phyloP scores from a whole-genome alignment of 2,329 filamentous ascomycete species.

The Periconia sp. region DNA sequence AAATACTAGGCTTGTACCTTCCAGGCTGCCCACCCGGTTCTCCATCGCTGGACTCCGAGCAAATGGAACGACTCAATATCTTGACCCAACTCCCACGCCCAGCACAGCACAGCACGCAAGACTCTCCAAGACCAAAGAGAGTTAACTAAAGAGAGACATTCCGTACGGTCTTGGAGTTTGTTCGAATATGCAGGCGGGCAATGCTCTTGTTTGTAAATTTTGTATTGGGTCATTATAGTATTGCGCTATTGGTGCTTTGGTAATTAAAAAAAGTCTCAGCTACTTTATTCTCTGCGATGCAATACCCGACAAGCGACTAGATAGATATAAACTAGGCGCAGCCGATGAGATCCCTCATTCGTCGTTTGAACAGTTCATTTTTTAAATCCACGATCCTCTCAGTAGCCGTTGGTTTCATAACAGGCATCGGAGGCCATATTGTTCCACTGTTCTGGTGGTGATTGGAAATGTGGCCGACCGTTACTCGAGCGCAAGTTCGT shows the following conservation, averaged over 20 bases:
- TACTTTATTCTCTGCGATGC: too few relatives aligned
- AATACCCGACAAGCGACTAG: too few relatives aligned
- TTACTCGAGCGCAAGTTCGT: conserved; percentile 36
- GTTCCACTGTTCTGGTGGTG: too few relatives aligned
- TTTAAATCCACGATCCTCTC: too few relatives aligned
- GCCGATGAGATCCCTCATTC: too few relatives aligned
- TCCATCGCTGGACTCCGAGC: background rate
- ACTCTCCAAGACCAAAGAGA: background rate
- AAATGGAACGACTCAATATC: background rate
- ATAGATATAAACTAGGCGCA: too few relatives aligned
- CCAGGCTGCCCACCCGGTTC: background rate
- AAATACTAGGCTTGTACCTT: background rate
- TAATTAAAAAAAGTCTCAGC: too few relatives aligned
- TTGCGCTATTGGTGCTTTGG: too few relatives aligned
- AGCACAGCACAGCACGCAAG: background rate
- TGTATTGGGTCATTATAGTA: too few relatives aligned
- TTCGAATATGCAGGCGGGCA: background rate
- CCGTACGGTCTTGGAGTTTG: background rate
- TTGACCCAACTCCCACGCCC: background rate
- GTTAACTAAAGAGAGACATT: background rate
- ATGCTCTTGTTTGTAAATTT: background rate
- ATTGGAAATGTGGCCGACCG: background rate
- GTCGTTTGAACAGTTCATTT: too few relatives aligned
- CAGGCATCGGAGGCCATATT: too few relatives aligned
- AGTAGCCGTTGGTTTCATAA: too few relatives aligned